Evolutionary conservation across 257 asterid genomes (phyloP), one percentile per base, ranked within the genome.

Genomic region (Capsicum baccatum): DNA sequence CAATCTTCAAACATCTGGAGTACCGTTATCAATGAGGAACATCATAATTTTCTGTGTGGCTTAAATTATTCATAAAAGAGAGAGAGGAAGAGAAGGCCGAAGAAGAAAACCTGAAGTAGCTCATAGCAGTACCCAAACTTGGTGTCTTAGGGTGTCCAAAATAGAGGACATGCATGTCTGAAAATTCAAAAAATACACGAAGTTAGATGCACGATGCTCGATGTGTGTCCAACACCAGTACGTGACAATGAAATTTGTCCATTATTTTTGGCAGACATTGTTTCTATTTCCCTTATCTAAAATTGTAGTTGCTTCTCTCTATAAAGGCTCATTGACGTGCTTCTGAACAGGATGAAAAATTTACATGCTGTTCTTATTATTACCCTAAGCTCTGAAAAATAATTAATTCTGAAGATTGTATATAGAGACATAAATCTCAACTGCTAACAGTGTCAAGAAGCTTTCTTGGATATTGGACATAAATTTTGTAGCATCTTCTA

Each of bases 41-140:
- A 26, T 76, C 81, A 26, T 54, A 26, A 76, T 54, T 52, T 14
- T 52, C 48, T 76, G 0, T 26, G 81, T 54, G 81, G 50, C 81
- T 76, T 76, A 76, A 52, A 76, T 76, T 76, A 52, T 76, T 76
- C 63, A 26, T 76, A 54, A 26, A 26, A 21, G 81, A 76, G 81
- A 33, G 64, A 76, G 64, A 52, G 48, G 63, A 52, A 52, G 63
- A 76, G 63, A 63, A 52, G 11, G 63, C 5, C 1, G 63, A 76
- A 76, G 9, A 52, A 52, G 26, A 76, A 52, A 52, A 21, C 63
- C 62, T 52, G 64, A 76, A 76, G 64, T 8, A 52, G 8, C 81
- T 76, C 81, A 52, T 76, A 76, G 63, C 19, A 52, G 21, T 26
- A 52, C 21, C 26, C 26, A 21, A 52, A 26, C 48, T 7, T 15